Conservation (phyloP, 116 monocot genomes). For the Iris pallida region DNA sequence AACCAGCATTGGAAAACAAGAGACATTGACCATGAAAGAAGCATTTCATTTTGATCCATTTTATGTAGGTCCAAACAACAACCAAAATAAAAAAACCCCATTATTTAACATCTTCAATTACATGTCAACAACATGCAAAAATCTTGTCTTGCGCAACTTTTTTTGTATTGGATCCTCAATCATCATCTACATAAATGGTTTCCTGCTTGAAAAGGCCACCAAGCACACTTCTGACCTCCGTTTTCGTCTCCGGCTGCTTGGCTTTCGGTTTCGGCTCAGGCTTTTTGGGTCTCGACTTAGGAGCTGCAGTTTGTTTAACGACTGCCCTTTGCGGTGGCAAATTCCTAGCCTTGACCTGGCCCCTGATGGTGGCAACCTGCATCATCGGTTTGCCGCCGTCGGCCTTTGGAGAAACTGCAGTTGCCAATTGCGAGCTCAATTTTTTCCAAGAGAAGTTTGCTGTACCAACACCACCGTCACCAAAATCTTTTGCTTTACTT, state of each 20-base stretch:
- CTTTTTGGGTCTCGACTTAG: background rate
- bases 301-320: background rate
- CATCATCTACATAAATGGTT: conserved; percentile 73
- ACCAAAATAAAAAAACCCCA: too few relatives aligned
- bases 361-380: conserved; percentile 55
- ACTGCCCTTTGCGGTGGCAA: conserved; percentile 53
- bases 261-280: conserved; percentile 10
- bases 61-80: too few relatives aligned
- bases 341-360: conserved; percentile 57
- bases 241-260: background rate
- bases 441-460: conserved; percentile 66
- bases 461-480: conserved; percentile 18
- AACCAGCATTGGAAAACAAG: too few relatives aligned
- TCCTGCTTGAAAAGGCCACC: conserved; percentile 87
- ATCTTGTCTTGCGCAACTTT: too few relatives aligned
- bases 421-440: conserved; percentile 48
- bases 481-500: conserved; percentile 32
- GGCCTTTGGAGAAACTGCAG: conserved; percentile 24
- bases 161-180: too few relatives aligned
- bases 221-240: conserved; percentile 54
- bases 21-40: too few relatives aligned
- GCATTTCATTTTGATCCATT: too few relatives aligned
- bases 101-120: too few relatives aligned
- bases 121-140: too few relatives aligned
- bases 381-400: conserved; percentile 20